Evolutionary conservation across 371 early-diverging fungal species (phyloP), one percentile per base, ranked within the genome.

Genomic region (Rhizomucor pusillus): DNA sequence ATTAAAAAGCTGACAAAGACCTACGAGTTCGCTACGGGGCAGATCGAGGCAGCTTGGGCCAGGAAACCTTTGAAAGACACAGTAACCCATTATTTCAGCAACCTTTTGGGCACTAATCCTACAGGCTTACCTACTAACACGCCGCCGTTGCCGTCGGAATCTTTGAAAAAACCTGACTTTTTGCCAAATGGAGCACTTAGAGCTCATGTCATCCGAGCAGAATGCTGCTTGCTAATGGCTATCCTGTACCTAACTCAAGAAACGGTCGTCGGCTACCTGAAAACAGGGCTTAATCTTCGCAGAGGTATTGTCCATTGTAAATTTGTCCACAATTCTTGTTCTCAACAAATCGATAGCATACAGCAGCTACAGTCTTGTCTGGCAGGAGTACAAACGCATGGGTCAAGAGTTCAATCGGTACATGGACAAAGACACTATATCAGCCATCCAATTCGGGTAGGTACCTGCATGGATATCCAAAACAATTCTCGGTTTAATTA

Each of bases 241-340:
- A 65, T 82, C 33, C 66, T 84, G 48, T 69, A 82, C 46, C 64
- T 86, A 52, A 66, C 77, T n/a, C 84, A 82, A 55, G 84, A 84
- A 54, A 81, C 71, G 43, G 64, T 81, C 5, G 58, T 77, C 19
- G 71, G 76, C 11, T 86, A 82, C 50, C 56, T 83, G 14, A 81
- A 79, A 62, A 80, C 81, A 43, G 86, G 82, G 1, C 49, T 86
- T 11, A 81, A 84, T 56, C 52, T 86, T 25, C 70, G 82, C 53
- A 67, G 79, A 80, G 86, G 86, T 85, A 75, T 35, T 22, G 33
- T 9, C 25, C 16, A 43, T 22, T 40, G 29, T 29, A 3, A 29
- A n/a, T n/a, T n/a, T n/a, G 11, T 37, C 39, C n/a, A 10, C n/a
- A 10, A 10, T 22, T 22, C 14, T 19, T 34, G 20, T 16, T 41